Evolutionary conservation across 768 basidiomycete species (phyloP).

Genomic region (Boletus edulis): DNA sequence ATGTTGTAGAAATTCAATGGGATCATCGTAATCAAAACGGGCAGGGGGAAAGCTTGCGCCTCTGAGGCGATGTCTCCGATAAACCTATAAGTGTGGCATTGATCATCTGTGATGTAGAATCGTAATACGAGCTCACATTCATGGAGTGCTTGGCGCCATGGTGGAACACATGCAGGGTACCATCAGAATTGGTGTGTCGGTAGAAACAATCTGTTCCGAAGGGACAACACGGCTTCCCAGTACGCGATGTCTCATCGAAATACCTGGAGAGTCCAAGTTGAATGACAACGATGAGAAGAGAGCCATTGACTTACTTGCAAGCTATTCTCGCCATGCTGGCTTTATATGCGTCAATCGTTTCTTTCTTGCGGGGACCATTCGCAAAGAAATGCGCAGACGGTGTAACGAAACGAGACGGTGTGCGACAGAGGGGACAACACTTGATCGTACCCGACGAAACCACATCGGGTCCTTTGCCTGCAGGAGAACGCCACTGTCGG

Average conservation of each 20-base stretch:
- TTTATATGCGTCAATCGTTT: conserved; percentile 57
- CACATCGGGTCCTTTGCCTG: conserved; percentile 49
- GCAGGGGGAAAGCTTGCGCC: conserved; percentile 22
- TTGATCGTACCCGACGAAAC: conserved; percentile 61
- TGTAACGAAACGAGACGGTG: conserved; percentile 62
- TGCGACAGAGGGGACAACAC: conserved; percentile 77
- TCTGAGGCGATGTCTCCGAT: conserved; percentile 23
- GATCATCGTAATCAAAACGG: conserved; percentile 30
- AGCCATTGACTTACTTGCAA: conserved; percentile 51
- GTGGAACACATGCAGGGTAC: conserved; percentile 54
- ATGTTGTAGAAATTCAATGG: conserved; percentile 45
- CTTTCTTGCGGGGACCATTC: conserved; percentile 51
- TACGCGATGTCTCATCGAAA: conserved; percentile 51
- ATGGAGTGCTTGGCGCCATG: conserved; percentile 55
- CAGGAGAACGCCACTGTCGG: conserved; percentile 70
- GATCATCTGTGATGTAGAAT: conserved; percentile 21
- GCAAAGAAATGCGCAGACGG: conserved; percentile 71
- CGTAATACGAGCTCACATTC: conserved; percentile 43
- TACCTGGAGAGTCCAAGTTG: conserved; percentile 41
- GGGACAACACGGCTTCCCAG: conserved; percentile 58
- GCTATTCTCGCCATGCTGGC: conserved; percentile 68
- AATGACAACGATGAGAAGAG: neutral
- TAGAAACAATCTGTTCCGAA: conserved; percentile 85
- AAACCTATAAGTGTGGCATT: conserved; percentile 17
- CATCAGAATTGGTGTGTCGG: conserved; percentile 65